Conservation (phyloP, 768 basidiomycete genomes). For the Tulasnella sp. region DNA sequence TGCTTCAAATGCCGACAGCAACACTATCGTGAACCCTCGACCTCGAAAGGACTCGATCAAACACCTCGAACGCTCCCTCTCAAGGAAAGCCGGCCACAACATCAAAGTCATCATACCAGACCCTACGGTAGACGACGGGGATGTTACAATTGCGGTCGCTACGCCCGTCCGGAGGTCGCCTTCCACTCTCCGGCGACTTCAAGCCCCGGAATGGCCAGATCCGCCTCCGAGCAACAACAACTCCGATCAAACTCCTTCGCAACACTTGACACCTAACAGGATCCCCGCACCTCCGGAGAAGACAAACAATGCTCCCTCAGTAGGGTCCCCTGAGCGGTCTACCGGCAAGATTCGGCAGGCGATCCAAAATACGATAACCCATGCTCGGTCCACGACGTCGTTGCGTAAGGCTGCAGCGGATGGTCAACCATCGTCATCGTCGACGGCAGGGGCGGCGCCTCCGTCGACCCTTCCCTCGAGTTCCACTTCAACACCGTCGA, state of each 20-base stretch:
- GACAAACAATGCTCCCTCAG: not conserved
- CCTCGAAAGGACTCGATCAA: conserved; percentile 15
- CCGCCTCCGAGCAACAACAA: not conserved
- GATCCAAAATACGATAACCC: not conserved
- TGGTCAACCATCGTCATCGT: not conserved
- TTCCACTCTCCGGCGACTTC: conserved; percentile 9
- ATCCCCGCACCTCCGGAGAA: conserved; percentile 9
- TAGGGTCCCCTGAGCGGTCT: not conserved
- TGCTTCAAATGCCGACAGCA: not conserved
- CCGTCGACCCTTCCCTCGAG: not conserved
- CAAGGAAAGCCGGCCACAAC: not conserved
- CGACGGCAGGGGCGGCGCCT: not conserved
- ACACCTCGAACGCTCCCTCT: conserved; percentile 13
- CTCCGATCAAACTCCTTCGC: conserved; percentile 11
- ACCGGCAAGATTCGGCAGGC: conserved; percentile 12
- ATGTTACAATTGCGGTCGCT: conserved; percentile 2
- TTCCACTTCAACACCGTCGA: not conserved
- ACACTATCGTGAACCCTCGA: not conserved
- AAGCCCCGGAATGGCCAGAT: not conserved
- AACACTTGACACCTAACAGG: not conserved
- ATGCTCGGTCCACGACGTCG: conserved; percentile 7
- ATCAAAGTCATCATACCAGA: not conserved
- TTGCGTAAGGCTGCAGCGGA: conserved; percentile 2
- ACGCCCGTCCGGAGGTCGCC: not conserved
- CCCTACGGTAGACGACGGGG: not conserved